These are phyloP conservation scores for Geotrichum siamense DNA, from an alignment of 1,139 yeast species.

Conservation along the genomic window DNA sequence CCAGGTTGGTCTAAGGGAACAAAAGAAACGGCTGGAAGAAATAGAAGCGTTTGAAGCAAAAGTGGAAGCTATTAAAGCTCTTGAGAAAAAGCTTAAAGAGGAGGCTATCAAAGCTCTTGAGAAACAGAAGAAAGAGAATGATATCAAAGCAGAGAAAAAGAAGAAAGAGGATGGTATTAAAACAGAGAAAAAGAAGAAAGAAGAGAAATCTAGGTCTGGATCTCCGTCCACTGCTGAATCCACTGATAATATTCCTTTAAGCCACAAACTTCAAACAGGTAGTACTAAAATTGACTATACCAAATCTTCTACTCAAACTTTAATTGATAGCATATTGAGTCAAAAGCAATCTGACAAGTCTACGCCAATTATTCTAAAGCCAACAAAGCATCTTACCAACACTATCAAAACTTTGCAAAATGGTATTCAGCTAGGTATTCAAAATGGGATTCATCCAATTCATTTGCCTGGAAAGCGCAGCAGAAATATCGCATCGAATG, in stretches of 20 bases:
- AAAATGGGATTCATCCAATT: conserved; percentile 1
- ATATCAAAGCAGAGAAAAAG: neutral
- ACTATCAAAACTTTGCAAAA: conserved; percentile 6
- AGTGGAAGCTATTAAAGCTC: conserved; percentile 26
- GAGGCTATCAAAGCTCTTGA: neutral
- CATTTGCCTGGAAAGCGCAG: conserved; percentile 8
- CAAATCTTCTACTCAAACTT: neutral
- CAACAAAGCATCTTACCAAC: neutral
- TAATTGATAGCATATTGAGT: neutral
- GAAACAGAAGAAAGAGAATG: neutral
- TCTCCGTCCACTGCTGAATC: no score
- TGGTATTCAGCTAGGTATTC: conserved; percentile 4
- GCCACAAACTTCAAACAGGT: neutral
- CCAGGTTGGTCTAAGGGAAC: conserved; percentile 71
- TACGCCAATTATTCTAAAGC: neutral
- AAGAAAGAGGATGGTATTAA: neutral
- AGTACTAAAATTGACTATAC: neutral
- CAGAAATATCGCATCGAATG: neutral
- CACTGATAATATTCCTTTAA: conserved; percentile 1
- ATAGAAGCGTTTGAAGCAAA: conserved; percentile 46
- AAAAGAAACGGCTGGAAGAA: conserved; percentile 55
- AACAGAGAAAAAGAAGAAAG: neutral
- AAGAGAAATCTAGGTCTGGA: no score
- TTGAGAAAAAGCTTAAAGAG: conserved; percentile 12
- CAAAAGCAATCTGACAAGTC: neutral